Base-by-base conservation (phyloP, 2,329 filamentous ascomycete species). In the Verticillium klebahnii region DNA sequence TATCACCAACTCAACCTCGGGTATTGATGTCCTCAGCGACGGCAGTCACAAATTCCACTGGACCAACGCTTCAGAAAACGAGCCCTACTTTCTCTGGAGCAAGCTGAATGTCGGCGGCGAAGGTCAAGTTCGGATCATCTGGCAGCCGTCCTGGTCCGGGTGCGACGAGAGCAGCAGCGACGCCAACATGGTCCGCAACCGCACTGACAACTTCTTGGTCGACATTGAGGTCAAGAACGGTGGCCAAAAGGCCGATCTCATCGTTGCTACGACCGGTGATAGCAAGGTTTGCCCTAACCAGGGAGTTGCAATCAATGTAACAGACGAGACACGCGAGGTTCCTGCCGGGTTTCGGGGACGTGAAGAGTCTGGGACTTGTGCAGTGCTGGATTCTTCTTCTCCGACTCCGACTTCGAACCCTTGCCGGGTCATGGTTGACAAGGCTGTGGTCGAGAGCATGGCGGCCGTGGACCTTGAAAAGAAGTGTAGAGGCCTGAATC, bases 361-460 rank as follows among this genome's bases (percentile, higher is more conserved):
- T 11, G 7, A 57, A 19, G 36, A 52, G 23, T 9, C 25, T 50
- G 59, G 25, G 25, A 61, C 58, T 15, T 65, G 64, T 29, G 64
- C 64, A 7, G 57, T 61, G 23, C 14, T 61, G 19, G 54, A 60
- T 19, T 37, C 56, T 36, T 23, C 62, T 3, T 50, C 61, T 14
- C 59, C 63, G 12, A 63, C 61, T 2, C 57, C 60, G 17, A 58
- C 63, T 11, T 52, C 62, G 59, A 67, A 66, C 60, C 65, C 66
- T 23, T 68, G 68, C 39, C 29, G 57, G 29, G 61, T 67, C n/a
- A 64, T 61, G 40, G 62, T 68, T 56, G 63, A 65, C 59, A 39
- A 62, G 34, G 54, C 66, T 25, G 61, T 55, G 19, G 64, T 61
- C n/a, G 61, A 63, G n/a, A 68, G 66, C 39, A 68, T 68, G 29